A percentile compares a stretch with the other conserved stretches of the same genome.
Evolutionary conservation across 495 filamentous ascomycete species (phyloP).

Genomic region (Collariella sp.): DNA sequence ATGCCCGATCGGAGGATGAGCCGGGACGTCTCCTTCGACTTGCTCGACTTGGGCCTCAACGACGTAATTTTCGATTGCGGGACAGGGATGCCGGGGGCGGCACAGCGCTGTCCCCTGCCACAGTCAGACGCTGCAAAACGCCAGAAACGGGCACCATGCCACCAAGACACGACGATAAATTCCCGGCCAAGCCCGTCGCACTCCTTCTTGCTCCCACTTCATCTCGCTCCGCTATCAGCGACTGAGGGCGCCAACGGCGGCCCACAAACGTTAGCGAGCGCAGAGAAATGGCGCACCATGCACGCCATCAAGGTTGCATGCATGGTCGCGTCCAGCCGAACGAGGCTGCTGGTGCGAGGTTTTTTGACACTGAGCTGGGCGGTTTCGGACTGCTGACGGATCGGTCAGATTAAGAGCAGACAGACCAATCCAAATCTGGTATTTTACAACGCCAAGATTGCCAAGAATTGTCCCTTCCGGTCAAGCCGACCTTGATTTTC

Average conservation of each 20-base stretch:
- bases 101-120: slow-evolving; percentile 8
- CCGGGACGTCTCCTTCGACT: background rate
- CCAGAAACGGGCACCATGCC: background rate
- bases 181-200: slow-evolving; percentile 18
- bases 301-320: slow-evolving; percentile 11
- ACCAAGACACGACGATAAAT: slow-evolving; percentile 22
- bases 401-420: background rate
- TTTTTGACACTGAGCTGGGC: slow-evolving; percentile 1
- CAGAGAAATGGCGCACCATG: slow-evolving; percentile 22
- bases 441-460: background rate
- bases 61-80: slow-evolving; percentile 24
- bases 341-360: background rate
- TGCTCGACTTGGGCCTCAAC: slow-evolving; percentile 6
- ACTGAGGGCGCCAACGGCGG: background rate
- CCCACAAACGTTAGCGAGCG: background rate
- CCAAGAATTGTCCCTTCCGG: background rate
- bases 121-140: background rate
- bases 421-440: background rate
- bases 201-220: background rate
- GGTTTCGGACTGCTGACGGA: slow-evolving; percentile 10
- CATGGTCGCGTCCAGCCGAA: slow-evolving; percentile 15
- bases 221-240: background rate
- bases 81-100: slow-evolving; percentile 18
- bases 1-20: background rate
- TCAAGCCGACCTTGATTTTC: background rate